A percentile compares a stretch with the other conserved stretches of the same genome.
phyloP scores from a whole-genome alignment of 176 grass and related monocot genomes.

The Aegilops sharonensis region DNA sequence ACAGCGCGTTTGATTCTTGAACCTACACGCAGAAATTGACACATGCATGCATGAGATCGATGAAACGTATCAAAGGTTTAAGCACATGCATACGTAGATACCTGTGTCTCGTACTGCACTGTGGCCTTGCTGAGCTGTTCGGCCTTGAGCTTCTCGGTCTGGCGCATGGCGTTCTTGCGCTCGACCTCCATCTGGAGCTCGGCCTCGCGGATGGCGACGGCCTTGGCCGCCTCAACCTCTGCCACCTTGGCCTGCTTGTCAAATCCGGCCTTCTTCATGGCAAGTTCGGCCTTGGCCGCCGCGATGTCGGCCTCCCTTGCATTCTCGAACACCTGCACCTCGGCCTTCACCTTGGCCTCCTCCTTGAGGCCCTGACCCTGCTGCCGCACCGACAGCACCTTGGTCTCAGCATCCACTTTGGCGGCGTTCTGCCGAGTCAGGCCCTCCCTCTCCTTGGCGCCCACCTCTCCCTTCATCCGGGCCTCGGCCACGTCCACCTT shows the following conservation, averaged over 20 bases:
- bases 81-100: constrained; percentile 9
- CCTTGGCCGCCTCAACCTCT: constrained; percentile 72
- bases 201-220: constrained; percentile 71
- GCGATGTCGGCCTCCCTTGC: constrained; percentile 65
- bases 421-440: constrained; percentile 52
- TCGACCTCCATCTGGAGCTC: constrained; percentile 89
- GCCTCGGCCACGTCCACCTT: constrained; percentile 74
- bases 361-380: constrained; percentile 59
- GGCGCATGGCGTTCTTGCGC: constrained; percentile 51
- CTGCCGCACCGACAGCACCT: constrained; percentile 47
- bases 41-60: not conserved
- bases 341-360: constrained; percentile 52
- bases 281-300: constrained; percentile 58
- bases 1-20: constrained; percentile 58
- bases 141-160: constrained; percentile 85
- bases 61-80: not conserved
- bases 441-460: constrained; percentile 56
- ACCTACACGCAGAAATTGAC: constrained; percentile 40
- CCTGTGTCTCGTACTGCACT: constrained; percentile 81
- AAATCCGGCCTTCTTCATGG: constrained; percentile 81
- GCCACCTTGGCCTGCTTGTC: constrained; percentile 50
- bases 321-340: constrained; percentile 69
- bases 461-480: constrained; percentile 63
- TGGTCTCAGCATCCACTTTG: constrained; percentile 74
- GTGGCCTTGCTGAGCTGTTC: constrained; percentile 71